Conservation (phyloP, 768 basidiomycete genomes). For the Phanerochaete carnosa region DNA sequence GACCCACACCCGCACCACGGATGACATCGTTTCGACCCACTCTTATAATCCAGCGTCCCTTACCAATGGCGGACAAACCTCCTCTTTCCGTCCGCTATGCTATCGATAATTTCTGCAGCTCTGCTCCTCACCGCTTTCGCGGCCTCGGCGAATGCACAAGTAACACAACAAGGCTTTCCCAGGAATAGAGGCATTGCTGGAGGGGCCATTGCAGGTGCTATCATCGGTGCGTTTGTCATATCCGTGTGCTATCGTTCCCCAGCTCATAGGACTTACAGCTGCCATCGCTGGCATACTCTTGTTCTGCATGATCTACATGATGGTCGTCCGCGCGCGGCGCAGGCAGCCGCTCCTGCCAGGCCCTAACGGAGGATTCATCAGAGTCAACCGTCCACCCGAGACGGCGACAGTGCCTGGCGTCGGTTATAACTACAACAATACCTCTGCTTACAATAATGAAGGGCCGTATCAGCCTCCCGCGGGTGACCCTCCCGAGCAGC, state of each 20-base stretch:
- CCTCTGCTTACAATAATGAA: neutral
- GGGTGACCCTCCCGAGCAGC: neutral
- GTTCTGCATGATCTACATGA: neutral
- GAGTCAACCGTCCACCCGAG: neutral
- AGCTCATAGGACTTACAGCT: neutral
- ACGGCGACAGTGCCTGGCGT: neutral
- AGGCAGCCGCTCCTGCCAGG: neutral
- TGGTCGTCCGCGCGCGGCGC: neutral
- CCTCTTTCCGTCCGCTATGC: neutral
- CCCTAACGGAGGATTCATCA: neutral
- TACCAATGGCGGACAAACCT: neutral
- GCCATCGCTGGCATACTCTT: neutral
- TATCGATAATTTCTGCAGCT: neutral
- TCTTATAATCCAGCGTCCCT: neutral
- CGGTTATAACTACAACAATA: neutral
- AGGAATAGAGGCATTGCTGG: neutral
- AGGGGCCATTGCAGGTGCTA: conserved; percentile 1
- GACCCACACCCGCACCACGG: neutral
- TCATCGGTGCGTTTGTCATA: neutral
- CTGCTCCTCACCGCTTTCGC: neutral
- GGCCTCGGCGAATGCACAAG: neutral
- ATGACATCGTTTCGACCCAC: conserved; percentile 2
- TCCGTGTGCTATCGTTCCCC: neutral
- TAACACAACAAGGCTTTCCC: neutral
- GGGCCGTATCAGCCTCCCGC: neutral